Conservation (phyloP, 2,329 filamentous ascomycete species). For the Cladosporium sp. region DNA sequence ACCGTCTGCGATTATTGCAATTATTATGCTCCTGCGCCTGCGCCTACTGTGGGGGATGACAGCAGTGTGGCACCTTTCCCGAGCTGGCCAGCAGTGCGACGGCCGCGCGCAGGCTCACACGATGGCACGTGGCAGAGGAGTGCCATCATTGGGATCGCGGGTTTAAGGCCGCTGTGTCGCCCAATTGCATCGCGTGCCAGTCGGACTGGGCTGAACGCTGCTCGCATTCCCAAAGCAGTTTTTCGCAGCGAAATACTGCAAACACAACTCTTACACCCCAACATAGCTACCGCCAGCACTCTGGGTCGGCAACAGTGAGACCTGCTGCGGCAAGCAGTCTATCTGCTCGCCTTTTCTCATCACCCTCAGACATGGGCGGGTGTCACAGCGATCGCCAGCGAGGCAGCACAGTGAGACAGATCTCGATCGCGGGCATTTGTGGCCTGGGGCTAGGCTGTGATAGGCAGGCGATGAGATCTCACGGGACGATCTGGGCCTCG, state of each 20-base stretch:
- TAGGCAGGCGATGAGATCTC: constrained; percentile 11
- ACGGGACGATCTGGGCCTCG: constrained; percentile 8
- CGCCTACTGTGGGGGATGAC: background rate
- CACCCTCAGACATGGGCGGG: too few species aligned
- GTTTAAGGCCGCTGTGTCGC: background rate
- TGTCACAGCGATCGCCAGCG: background rate
- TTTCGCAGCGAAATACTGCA: too few species aligned
- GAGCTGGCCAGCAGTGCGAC: background rate
- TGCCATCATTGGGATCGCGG: background rate
- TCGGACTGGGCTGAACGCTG: background rate
- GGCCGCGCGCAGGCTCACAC: background rate
- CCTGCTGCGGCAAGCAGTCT: too few species aligned
- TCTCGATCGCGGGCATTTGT: constrained; percentile 11
- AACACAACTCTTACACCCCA: too few species aligned
- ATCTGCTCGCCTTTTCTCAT: too few species aligned
- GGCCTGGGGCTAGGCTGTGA: background rate
- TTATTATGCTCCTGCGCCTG: background rate
- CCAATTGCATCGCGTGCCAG: background rate
- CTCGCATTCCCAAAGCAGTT: background rate
- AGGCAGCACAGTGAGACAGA: constrained; percentile 3
- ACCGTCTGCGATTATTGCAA: background rate
- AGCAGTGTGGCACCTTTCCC: background rate
- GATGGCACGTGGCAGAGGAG: constrained; percentile 4
- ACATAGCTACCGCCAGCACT: background rate
- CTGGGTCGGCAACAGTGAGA: too few species aligned